Base-by-base conservation (phyloP, 2,329 filamentous ascomycete species). In the Diaporthe vaccinii region DNA sequence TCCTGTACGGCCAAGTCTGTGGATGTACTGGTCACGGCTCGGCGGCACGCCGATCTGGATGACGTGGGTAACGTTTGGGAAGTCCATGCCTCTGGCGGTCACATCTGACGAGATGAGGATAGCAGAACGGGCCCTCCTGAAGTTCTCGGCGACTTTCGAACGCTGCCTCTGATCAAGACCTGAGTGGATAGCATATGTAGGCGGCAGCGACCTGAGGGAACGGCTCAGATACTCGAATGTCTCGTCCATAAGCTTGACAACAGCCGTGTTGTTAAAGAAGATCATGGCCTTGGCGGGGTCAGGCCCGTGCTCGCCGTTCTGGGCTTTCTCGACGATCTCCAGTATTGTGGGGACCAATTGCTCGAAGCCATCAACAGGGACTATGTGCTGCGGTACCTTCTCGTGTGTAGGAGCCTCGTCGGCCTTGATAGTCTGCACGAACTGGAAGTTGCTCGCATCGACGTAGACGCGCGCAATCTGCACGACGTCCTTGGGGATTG, bases 221-320 rank as follows among this genome's bases (percentile, higher is more conserved):
- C 81, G 78, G 28, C 79, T 79, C 31, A 83, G 78, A 68, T 91
- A 85, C 44, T 86, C 86, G 59, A 84, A 82, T 80, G 95, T 90
- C 31, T 93, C 84, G 22, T 89, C 86, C 28, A 88, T 85, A 65
- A 95, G 86, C 74, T 92, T 88, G 59, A 95, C 94, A 77, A 93
- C 89, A 34, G 91, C 90, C 0, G 94, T 97, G 31, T 93, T 95
- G 80, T 94, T 94, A 83, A 96, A 93, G 86, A 98, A 99, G 57
- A 98, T 87, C 76, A 99, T 97, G n/a, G 95, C 95, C 88, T 99
- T 99, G 90, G 98, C 98, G 0, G 95, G 94, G 22, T 83, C 83
- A 4, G 77, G 80, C 5, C 83, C 82, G 2, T 79, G 83, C 77
- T 87, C 85, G 77, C 83, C 80, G 2, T 75, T 49, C 77, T 83